phyloP scores from a whole-genome alignment of 129 eudicot species.

The Flaveria robusta region DNA sequence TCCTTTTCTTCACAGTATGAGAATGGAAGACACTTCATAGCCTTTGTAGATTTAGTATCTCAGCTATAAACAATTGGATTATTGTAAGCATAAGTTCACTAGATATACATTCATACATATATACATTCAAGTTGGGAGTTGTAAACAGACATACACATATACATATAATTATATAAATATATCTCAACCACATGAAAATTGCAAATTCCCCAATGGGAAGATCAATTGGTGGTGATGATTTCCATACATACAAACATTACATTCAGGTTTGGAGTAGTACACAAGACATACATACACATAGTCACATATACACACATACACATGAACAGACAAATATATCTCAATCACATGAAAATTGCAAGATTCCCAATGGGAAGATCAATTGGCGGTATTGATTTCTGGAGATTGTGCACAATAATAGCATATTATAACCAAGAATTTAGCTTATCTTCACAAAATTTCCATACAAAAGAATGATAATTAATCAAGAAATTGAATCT shows the following conservation, averaged over 20 bases:
- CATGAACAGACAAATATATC: neutral
- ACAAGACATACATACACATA: no score
- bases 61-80: slow-evolving; percentile 19
- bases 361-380: neutral
- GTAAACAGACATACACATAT: neutral
- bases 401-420: slow-evolving; percentile 7
- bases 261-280: no score
- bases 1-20: slow-evolving; percentile 51
- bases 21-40: slow-evolving; percentile 73
- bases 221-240: no score
- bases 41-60: slow-evolving; percentile 25
- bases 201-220: no score
- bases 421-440: neutral
- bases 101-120: neutral
- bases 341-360: neutral
- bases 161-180: neutral
- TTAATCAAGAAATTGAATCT: slow-evolving; percentile 2
- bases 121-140: neutral
- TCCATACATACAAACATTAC: no score
- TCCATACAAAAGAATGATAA: slow-evolving; percentile 9
- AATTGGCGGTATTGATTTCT: neutral
- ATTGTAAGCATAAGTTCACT: slow-evolving; percentile 7
- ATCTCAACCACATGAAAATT: neutral
- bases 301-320: no score
- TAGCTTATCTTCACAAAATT: slow-evolving; percentile 7